Percentiles rank a stretch among this genome's conserved stretches.
phyloP scores from a whole-genome alignment of 2,329 filamentous ascomycete species.

The Sclerotinia minor region DNA sequence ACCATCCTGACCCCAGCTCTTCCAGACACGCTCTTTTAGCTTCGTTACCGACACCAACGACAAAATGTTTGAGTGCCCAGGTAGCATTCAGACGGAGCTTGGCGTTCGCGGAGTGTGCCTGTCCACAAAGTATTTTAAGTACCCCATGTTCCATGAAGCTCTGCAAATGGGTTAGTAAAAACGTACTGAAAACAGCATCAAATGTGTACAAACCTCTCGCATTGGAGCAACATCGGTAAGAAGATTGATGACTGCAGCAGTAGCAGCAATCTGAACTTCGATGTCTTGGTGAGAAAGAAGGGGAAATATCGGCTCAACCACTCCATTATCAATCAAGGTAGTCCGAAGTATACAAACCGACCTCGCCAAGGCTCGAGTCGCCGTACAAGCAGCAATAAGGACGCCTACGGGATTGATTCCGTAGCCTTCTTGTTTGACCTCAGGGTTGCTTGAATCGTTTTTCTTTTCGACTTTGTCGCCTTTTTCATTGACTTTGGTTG shows the following conservation, averaged over 20 bases:
- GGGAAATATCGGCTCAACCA: slow-evolving; percentile 73
- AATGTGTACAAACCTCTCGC: slow-evolving; percentile 65
- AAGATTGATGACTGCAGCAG: slow-evolving; percentile 80
- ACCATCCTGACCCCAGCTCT: slow-evolving; percentile 74
- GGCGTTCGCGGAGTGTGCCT: slow-evolving; percentile 79
- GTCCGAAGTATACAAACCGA: slow-evolving; percentile 84
- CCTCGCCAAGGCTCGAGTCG: slow-evolving; percentile 76
- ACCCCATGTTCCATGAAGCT: slow-evolving; percentile 72
- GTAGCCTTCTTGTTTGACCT: slow-evolving; percentile 48
- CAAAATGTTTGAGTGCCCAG: slow-evolving; percentile 92
- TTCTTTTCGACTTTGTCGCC: slow-evolving; percentile 40
- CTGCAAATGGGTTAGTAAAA: slow-evolving; percentile 45
- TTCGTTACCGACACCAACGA: slow-evolving; percentile 68
- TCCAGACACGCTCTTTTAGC: slow-evolving; percentile 77
- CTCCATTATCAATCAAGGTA: slow-evolving; percentile 79
- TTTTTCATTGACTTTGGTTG: slow-evolving; percentile 42
- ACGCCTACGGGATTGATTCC: slow-evolving; percentile 75
- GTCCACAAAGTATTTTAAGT: slow-evolving; percentile 74
- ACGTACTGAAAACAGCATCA: neutral
- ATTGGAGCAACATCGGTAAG: slow-evolving; percentile 88
- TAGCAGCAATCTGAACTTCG: slow-evolving; percentile 83
- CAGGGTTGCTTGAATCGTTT: slow-evolving; percentile 26
- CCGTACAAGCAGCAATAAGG: slow-evolving; percentile 80
- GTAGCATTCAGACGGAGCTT: slow-evolving; percentile 79
- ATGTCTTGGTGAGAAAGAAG: slow-evolving; percentile 74